A percentile compares a stretch with the other conserved stretches of the same genome.
These are phyloP conservation scores for Mediolabrus comicus DNA, from an alignment of 108 stramenopile genomes.

Conservation along the genomic window DNA sequence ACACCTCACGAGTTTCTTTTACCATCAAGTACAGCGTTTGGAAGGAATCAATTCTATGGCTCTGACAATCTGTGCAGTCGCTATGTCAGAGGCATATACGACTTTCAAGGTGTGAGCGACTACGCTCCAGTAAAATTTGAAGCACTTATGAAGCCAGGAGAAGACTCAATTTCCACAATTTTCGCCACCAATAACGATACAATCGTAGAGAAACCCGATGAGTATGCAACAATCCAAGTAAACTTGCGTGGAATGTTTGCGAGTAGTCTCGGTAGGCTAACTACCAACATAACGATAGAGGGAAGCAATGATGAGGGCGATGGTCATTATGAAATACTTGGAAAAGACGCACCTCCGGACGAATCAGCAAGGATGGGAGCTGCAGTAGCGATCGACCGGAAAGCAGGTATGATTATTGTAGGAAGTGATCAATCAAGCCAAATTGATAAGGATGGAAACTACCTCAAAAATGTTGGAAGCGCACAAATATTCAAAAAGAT, in stretches of 20 bases:
- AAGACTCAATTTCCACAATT: slow-evolving; percentile 22
- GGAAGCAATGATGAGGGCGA: slow-evolving; percentile 54
- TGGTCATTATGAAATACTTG: slow-evolving; percentile 32
- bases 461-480: slow-evolving; percentile 42
- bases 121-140: slow-evolving; percentile 49
- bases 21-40: slow-evolving; percentile 36
- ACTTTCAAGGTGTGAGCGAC: slow-evolving; percentile 66
- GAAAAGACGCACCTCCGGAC: slow-evolving; percentile 9
- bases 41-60: slow-evolving; percentile 57
- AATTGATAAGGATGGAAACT: slow-evolving; percentile 5
- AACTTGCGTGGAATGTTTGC: slow-evolving; percentile 75
- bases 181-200: slow-evolving; percentile 56
- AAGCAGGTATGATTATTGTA: slow-evolving; percentile 43
- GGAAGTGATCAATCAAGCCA: slow-evolving; percentile 42
- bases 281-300: slow-evolving; percentile 43
- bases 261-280: slow-evolving; percentile 56
- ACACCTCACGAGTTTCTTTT: slow-evolving; percentile 16
- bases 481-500: slow-evolving; percentile 50
- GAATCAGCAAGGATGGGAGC: slow-evolving; percentile 46
- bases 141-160: slow-evolving; percentile 11
- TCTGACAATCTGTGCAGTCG: slow-evolving; percentile 30
- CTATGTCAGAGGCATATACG: slow-evolving; percentile 60
- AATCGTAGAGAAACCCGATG: slow-evolving; percentile 66
- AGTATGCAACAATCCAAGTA: slow-evolving; percentile 54
- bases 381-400: slow-evolving; percentile 43